Evolutionary conservation across 495 filamentous ascomycete genomes (phyloP), one percentile per base, ranked within the genome.

Genomic region (Podospora appendiculata): DNA sequence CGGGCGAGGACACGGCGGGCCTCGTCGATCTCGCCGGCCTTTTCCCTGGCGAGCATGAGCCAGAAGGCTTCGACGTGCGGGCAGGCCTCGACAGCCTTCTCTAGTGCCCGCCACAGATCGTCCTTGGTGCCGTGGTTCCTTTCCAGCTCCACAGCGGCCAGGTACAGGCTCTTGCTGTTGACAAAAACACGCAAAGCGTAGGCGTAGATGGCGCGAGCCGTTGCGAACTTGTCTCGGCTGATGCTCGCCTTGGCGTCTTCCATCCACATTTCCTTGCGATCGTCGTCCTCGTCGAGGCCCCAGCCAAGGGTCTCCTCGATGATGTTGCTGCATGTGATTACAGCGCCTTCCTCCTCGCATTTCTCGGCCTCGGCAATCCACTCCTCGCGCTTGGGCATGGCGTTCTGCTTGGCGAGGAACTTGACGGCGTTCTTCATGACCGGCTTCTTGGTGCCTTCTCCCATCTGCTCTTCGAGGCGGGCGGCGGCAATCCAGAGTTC

Each of bases 401-500:
- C 93, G 38, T 89, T 90, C 53, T 95, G 89, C 56, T 85, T 85
- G 16, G 85, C 89, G 17, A 99, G 77, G n/a, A 89, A 84, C 62
- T 93, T 88, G 16, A 96, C 79, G 51, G 90, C 93, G 70, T 88
- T 85, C 57, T 90, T 93, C 89, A 99, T 96, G 14, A 97, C 87
- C 57, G 89, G 91, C 48, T 89, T 78, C 65, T 85, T 90, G 18
- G 77, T 73, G 51, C 68, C 70, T 42, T 75, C 71, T 14, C 88
- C 89, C 57, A 91, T 85, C 66, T 96, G 89, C 64, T 99, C 93
- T 63, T 96, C 89, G 32, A 99, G 76, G 35, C 94, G 80, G 40
- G 87, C 86, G 35, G 92, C 93, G 16, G 90, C 90, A 67, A 99
- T 89, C 94, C 94, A 99, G 51, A 99, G 85, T 60, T 95, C 89